These are phyloP conservation scores for Colletotrichum lentis DNA, from an alignment of 2,329 filamentous ascomycete species.

Conservation along the genomic window DNA sequence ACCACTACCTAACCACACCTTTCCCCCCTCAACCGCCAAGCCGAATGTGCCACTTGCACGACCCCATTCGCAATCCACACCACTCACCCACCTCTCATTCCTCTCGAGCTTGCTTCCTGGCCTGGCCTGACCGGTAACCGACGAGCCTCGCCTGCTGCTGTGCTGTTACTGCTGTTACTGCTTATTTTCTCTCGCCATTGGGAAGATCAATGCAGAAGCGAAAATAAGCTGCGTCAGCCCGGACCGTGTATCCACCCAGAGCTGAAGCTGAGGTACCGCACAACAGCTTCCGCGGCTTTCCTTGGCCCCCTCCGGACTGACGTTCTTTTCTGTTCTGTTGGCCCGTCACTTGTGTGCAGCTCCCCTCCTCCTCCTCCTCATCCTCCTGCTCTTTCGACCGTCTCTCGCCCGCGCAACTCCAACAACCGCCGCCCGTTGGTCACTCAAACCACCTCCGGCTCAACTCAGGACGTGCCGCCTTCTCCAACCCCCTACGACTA, in stretches of 20 bases:
- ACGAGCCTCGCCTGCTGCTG: slow-evolving; percentile 15
- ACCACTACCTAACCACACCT: neutral
- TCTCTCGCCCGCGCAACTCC: slow-evolving; percentile 2
- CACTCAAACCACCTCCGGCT: neutral
- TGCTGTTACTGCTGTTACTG: slow-evolving; percentile 13
- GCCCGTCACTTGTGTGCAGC: slow-evolving; percentile 5
- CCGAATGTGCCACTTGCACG: slow-evolving; percentile 25
- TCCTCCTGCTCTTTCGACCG: neutral
- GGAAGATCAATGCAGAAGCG: slow-evolving; percentile 34
- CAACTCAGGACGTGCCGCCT: slow-evolving; percentile 5
- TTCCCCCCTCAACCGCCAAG: slow-evolving; percentile 25
- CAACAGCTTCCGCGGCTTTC: slow-evolving; percentile 5
- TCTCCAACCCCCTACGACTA: slow-evolving; percentile 12
- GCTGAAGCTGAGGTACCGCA: slow-evolving; percentile 20
- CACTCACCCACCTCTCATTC: no score
- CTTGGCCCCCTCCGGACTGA: neutral
- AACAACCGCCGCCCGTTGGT: slow-evolving; percentile 14
- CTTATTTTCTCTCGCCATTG: slow-evolving; percentile 20
- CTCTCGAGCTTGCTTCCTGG: slow-evolving; percentile 19
- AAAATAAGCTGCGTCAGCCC: slow-evolving; percentile 38
- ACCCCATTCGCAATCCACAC: slow-evolving; percentile 35
- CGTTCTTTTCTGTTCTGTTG: neutral
- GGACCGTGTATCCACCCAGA: slow-evolving; percentile 29
- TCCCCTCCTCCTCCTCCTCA: slow-evolving; percentile 16
- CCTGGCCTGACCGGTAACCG: slow-evolving; percentile 25